Conservation (phyloP, 495 filamentous ascomycete species). For the Tuber aestivum region DNA sequence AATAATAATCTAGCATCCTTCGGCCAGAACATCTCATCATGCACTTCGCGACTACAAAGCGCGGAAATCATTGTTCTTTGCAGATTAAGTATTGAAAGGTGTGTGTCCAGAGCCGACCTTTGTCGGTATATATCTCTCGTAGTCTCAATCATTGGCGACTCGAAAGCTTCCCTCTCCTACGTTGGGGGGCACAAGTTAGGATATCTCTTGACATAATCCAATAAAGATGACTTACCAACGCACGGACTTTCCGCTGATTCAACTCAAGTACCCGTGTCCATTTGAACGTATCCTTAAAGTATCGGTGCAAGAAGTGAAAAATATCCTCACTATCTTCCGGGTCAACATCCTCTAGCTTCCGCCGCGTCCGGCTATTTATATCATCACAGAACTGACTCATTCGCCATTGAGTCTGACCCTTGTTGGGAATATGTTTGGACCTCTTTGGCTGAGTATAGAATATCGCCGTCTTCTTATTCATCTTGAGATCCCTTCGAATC, state of each 20-base stretch:
- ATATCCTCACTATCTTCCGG: conserved; percentile 19
- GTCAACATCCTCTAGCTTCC: background rate
- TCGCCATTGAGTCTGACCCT: conserved; percentile 22
- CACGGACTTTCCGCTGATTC: conserved; percentile 24
- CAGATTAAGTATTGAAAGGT: conserved; percentile 23
- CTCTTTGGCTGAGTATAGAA: conserved; percentile 28
- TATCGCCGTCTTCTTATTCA: conserved; percentile 23
- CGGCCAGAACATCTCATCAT: conserved; percentile 30
- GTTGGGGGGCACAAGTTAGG: conserved; percentile 7
- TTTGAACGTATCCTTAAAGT: conserved; percentile 24
- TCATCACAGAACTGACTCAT: conserved; percentile 35
- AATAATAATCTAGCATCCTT: conserved; percentile 22
- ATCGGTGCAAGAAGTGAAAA: conserved; percentile 24
- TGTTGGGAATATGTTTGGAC: conserved; percentile 16
- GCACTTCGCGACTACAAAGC: conserved; percentile 25
- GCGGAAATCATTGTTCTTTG: conserved; percentile 32
- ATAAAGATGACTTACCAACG: conserved; percentile 15
- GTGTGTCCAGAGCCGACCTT: conserved; percentile 27
- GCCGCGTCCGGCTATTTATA: conserved; percentile 11
- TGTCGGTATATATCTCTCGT: conserved; percentile 34
- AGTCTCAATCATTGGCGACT: conserved; percentile 29
- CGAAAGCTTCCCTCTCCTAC: conserved; percentile 34
- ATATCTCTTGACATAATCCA: background rate
- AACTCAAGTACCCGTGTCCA: conserved; percentile 29
- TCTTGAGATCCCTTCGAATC: conserved; percentile 24